Conservation (phyloP, 192 early-diverging fungal genomes). For the Backusella psychrophila region DNA sequence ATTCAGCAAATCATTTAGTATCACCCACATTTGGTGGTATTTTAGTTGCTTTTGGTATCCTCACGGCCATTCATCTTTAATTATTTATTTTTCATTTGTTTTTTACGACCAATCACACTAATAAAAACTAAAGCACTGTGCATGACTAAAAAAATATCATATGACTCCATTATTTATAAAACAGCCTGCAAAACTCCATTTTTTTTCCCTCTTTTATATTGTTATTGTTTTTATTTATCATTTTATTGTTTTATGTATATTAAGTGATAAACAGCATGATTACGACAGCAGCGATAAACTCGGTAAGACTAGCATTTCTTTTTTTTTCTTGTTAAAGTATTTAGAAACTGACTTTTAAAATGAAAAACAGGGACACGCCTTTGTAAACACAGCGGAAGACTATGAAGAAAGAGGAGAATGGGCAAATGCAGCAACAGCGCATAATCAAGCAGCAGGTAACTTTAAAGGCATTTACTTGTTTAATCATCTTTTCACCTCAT, state of each 20-base stretch:
- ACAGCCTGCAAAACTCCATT: not conserved
- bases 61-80: not conserved
- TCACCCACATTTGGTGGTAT: not conserved
- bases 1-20: not conserved
- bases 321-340: not conserved
- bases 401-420: slow-evolving; percentile 53
- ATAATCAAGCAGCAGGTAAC: slow-evolving; percentile 67
- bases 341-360: not conserved
- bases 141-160: not conserved
- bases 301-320: not conserved
- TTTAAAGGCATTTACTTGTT: not conserved
- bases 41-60: not conserved
- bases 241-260: not conserved
- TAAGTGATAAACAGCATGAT: slow-evolving; percentile 4
- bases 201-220: not conserved
- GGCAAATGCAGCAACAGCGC: slow-evolving; percentile 59
- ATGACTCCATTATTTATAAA: not conserved
- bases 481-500: not conserved
- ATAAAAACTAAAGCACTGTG: not conserved
- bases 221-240: not conserved
- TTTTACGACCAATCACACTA: not conserved
- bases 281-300: not conserved
- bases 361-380: slow-evolving; percentile 59
- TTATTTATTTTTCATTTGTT: not conserved
- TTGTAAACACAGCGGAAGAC: slow-evolving; percentile 63